Conservation (phyloP, 1,284 basidiomycete genomes). For the Tylopilus sp. region DNA sequence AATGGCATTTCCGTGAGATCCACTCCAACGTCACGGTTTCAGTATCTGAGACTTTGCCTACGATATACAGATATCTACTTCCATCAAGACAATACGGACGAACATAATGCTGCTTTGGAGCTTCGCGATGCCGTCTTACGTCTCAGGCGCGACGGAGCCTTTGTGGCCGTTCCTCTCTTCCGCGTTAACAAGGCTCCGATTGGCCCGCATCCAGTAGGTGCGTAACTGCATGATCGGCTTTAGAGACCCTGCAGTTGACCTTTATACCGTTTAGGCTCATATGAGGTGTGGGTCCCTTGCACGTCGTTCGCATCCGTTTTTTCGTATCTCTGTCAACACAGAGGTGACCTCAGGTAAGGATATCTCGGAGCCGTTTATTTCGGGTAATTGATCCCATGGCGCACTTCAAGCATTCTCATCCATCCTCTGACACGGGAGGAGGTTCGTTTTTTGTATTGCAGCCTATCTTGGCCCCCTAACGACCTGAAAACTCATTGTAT, state of each 20-base stretch:
- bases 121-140: conserved; percentile 65
- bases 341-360: conserved; percentile 58
- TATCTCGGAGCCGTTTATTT: not conserved
- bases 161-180: conserved; percentile 68
- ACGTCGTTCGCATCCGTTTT: conserved; percentile 68
- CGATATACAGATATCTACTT: conserved; percentile 63
- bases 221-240: conserved; percentile 19
- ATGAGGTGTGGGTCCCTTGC: conserved; percentile 71
- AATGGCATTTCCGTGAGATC: conserved; percentile 71
- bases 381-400: not conserved
- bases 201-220: conserved; percentile 73
- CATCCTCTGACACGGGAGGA: conserved; percentile 66
- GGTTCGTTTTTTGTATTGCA: conserved; percentile 37
- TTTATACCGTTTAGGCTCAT: conserved; percentile 49
- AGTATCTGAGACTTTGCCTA: not conserved
- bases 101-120: conserved; percentile 60
- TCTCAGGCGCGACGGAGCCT: conserved; percentile 65
- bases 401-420: conserved; percentile 43
- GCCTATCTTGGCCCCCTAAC: not conserved
- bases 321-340: conserved; percentile 65
- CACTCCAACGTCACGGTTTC: too few relatives aligned
- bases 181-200: conserved; percentile 63
- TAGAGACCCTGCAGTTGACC: not conserved
- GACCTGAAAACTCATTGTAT: not conserved
- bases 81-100: conserved; percentile 57